These are phyloP conservation scores for Bombardia bombarda DNA, from an alignment of 495 filamentous ascomycete species.

Conservation along the genomic window DNA sequence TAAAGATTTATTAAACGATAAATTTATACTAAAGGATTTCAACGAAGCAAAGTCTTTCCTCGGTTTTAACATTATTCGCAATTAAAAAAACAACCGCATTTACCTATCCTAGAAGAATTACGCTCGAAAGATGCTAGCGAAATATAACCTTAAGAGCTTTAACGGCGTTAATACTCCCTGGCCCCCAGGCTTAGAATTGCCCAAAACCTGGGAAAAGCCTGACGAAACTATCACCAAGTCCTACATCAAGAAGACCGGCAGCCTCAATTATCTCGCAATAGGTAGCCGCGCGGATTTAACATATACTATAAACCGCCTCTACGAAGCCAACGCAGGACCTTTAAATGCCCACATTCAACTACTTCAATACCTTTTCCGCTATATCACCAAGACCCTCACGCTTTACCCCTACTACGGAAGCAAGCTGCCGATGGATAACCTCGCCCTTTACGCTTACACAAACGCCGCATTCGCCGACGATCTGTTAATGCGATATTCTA, in stretches of 20 bases:
- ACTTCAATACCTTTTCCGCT: background rate
- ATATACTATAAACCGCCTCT: background rate
- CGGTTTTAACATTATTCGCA: conserved; percentile 1
- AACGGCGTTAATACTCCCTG: background rate
- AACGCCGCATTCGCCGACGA: conserved; percentile 4
- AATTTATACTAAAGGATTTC: background rate
- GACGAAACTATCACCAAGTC: background rate
- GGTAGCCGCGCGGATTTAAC: conserved; percentile 2
- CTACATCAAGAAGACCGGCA: conserved; percentile 3
- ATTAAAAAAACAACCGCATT: background rate
- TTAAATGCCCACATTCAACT: background rate
- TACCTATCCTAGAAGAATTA: background rate
- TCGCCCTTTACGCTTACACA: background rate
- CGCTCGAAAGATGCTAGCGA: background rate
- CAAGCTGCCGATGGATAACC: background rate
- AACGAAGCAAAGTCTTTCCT: conserved; percentile 1
- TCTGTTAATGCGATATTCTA: conserved; percentile 1
- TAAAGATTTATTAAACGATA: background rate
- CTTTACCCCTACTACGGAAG: background rate
- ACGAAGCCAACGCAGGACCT: conserved; percentile 1
- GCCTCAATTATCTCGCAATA: background rate
- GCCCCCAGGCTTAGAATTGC: background rate
- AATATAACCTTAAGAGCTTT: background rate
- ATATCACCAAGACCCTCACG: background rate
- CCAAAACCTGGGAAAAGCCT: background rate